Evolutionary conservation across 345 rosid species (phyloP).

Genomic region (Eucalyptus sideroxylon): DNA sequence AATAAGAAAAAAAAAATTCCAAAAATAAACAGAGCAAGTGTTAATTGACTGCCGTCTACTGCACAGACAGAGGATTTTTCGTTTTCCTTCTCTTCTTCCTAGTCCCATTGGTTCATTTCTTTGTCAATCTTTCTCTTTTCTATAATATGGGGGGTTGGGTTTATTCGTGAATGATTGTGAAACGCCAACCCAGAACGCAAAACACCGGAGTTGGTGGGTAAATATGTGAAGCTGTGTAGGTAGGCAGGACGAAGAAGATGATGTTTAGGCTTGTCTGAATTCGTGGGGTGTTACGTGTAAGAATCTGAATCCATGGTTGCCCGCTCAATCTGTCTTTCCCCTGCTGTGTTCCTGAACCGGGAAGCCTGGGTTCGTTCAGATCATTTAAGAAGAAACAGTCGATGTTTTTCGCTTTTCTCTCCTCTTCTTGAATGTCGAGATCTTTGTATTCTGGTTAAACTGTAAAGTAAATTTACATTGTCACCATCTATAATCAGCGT

Average conservation of each 20-base stretch:
- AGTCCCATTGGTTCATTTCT: background rate
- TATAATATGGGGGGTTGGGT: background rate
- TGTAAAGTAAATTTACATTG: background rate
- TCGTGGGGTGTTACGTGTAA: background rate
- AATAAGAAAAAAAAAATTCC: background rate
- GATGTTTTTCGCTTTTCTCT: background rate
- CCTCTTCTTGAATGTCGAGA: background rate
- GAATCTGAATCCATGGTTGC: background rate
- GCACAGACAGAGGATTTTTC: background rate
- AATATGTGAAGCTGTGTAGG: background rate
- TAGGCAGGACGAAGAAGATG: background rate
- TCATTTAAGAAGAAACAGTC: background rate
- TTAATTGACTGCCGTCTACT: background rate
- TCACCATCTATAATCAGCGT: background rate
- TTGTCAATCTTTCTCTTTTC: background rate
- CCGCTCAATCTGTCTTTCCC: background rate
- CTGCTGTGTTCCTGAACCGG: background rate
- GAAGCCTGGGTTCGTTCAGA: background rate
- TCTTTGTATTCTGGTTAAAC: background rate
- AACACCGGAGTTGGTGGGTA: background rate
- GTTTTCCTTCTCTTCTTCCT: background rate
- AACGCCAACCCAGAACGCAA: background rate
- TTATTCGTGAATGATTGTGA: background rate
- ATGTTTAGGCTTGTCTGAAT: background rate
- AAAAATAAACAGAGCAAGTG: background rate